A percentile compares a stretch with the other conserved stretches of the same genome.
Evolutionary conservation across 495 filamentous ascomycete genomes (phyloP).

Genomic region (Bathelium albidoporum): DNA sequence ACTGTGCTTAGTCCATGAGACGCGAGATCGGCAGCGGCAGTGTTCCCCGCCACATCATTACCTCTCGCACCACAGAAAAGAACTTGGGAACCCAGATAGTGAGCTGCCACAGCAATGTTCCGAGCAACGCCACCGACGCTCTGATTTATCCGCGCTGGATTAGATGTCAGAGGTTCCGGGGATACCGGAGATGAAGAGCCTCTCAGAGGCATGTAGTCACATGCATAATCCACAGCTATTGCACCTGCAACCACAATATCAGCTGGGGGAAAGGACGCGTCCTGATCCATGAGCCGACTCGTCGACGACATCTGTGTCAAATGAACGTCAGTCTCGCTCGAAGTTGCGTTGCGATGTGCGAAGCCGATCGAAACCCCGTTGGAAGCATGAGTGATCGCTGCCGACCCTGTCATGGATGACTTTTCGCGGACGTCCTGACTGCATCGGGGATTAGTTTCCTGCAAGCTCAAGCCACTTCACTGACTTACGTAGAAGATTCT

Average conservation of each 20-base stretch:
- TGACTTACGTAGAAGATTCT: no score
- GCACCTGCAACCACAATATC: conserved; percentile 84
- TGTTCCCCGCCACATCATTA: conserved; percentile 65
- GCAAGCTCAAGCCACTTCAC: background rate
- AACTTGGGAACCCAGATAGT: conserved; percentile 46
- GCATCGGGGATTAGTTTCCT: conserved; percentile 11
- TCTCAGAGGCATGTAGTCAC: conserved; percentile 53
- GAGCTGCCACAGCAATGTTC: conserved; percentile 76
- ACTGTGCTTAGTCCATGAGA: conserved; percentile 51
- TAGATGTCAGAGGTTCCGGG: conserved; percentile 70
- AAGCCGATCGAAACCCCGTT: conserved; percentile 8
- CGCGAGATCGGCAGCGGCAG: conserved; percentile 52
- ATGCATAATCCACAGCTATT: conserved; percentile 77
- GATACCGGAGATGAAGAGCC: conserved; percentile 22
- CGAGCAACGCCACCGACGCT: conserved; percentile 89
- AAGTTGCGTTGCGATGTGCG: background rate
- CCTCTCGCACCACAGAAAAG: conserved; percentile 68
- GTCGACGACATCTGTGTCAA: background rate
- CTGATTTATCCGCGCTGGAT: conserved; percentile 67
- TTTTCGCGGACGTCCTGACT: conserved; percentile 5
- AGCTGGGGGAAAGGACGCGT: conserved; percentile 18
- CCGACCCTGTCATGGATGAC: conserved; percentile 2
- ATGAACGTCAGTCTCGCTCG: background rate
- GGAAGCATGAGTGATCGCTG: conserved; percentile 7
- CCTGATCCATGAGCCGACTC: background rate